These are phyloP conservation scores for Avena sativa DNA, from an alignment of 176 grass and related monocot species.

Conservation along the genomic window DNA sequence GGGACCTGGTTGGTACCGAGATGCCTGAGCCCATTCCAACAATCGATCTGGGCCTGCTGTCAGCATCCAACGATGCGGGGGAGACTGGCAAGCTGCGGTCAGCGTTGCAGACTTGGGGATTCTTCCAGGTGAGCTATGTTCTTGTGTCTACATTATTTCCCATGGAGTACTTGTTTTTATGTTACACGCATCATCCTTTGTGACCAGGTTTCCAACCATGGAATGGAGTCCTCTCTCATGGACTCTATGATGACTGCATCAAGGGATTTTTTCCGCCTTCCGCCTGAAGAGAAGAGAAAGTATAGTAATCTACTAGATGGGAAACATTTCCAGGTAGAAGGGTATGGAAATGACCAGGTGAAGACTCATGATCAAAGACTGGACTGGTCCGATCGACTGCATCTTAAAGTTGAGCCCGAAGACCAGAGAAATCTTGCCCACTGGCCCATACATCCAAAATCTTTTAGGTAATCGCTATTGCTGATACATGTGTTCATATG, in stretches of 20 bases:
- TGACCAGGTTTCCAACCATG: constrained; percentile 49
- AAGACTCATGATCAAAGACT: constrained; percentile 48
- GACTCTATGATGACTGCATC: constrained; percentile 37
- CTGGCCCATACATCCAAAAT: constrained; percentile 57
- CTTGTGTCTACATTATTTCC: background rate
- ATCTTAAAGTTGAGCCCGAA: constrained; percentile 59
- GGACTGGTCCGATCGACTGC: constrained; percentile 62
- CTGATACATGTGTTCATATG: background rate
- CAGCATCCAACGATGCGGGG: constrained; percentile 14
- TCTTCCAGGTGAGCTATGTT: constrained; percentile 49
- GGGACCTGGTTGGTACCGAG: background rate
- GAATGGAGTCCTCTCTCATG: constrained; percentile 50
- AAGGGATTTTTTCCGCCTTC: constrained; percentile 47
- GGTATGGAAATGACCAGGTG: constrained; percentile 64
- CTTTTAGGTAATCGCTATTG: constrained; percentile 50
- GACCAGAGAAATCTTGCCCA: constrained; percentile 39
- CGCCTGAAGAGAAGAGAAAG: constrained; percentile 46
- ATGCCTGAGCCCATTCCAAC: constrained; percentile 37
- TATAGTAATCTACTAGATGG: constrained; percentile 60
- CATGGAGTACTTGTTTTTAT: background rate
- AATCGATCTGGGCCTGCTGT: constrained; percentile 53
- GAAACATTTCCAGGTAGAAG: constrained; percentile 56
- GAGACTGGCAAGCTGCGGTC: constrained; percentile 50
- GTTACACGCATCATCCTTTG: background rate
- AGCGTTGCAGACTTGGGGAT: constrained; percentile 53